Conservation (phyloP, 768 basidiomycete species). For the Tulasnella sp. region DNA sequence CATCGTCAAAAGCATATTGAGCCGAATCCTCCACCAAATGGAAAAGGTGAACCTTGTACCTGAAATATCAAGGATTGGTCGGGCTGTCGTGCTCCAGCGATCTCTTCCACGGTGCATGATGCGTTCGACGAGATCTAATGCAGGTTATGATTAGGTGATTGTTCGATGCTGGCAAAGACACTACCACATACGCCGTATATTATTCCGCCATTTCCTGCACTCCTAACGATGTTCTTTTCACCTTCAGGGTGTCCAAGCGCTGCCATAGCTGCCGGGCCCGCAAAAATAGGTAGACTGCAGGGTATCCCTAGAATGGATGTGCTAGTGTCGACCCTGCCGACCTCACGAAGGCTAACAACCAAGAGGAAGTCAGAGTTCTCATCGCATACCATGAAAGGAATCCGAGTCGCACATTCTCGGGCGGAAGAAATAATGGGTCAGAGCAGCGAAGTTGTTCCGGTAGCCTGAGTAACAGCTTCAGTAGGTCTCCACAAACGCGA, state of each 20-base stretch:
- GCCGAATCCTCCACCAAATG: background rate
- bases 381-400: too few species aligned
- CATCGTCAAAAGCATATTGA: background rate
- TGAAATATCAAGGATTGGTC: constrained; percentile 37
- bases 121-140: constrained; percentile 35
- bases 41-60: background rate
- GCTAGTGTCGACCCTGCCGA: constrained; percentile 42
- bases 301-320: constrained; percentile 44
- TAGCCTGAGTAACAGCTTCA: constrained; percentile 20
- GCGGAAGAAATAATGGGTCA: constrained; percentile 37
- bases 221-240: constrained; percentile 53
- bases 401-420: constrained; percentile 37
- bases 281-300: constrained; percentile 47
- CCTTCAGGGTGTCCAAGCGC: constrained; percentile 55
- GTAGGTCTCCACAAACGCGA: background rate
- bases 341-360: constrained; percentile 39
- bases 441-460: constrained; percentile 32
- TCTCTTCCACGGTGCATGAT: constrained; percentile 36
- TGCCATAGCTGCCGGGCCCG: constrained; percentile 50
- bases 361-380: background rate
- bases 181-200: constrained; percentile 51
- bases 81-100: constrained; percentile 33
- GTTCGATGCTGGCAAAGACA: background rate
- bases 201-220: constrained; percentile 51
- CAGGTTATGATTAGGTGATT: background rate